phyloP scores from a whole-genome alignment of 2,329 filamentous ascomycete species.

The Xylaria polymorpha region DNA sequence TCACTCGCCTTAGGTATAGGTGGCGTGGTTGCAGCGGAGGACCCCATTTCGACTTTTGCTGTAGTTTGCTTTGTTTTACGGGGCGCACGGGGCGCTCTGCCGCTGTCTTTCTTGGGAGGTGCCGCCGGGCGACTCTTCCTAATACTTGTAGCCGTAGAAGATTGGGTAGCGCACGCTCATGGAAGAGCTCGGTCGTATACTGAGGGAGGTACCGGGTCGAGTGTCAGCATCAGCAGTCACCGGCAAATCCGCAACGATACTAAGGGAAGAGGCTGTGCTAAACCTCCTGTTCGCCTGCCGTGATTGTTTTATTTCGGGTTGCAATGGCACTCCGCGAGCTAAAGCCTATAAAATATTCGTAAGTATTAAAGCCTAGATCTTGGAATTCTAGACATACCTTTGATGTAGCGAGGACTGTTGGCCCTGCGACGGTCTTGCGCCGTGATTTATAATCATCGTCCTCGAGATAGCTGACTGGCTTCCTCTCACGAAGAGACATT shows the following conservation, averaged over 20 bases:
- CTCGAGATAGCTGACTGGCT: conserved; percentile 65
- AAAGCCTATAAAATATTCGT: conserved; percentile 47
- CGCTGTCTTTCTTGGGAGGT: conserved; percentile 58
- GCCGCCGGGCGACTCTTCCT: conserved; percentile 70
- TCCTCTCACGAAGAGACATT: conserved; percentile 80
- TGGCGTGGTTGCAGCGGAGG: conserved; percentile 32
- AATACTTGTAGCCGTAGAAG: conserved; percentile 57
- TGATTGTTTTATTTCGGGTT: conserved; percentile 45
- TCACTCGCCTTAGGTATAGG: conserved; percentile 13
- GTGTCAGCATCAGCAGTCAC: conserved; percentile 35
- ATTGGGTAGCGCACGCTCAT: conserved; percentile 55
- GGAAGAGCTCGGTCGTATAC: conserved; percentile 56
- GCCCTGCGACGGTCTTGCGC: conserved; percentile 70
- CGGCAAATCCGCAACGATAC: conserved; percentile 44
- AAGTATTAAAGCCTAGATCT: conserved; percentile 29
- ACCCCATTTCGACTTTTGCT: conserved; percentile 25
- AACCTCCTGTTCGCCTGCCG: conserved; percentile 59
- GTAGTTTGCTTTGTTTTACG: conserved; percentile 52
- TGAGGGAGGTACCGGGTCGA: conserved; percentile 57
- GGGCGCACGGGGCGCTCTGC: conserved; percentile 49
- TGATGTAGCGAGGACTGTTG: conserved; percentile 59
- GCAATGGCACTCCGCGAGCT: conserved; percentile 50
- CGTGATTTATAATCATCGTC: conserved; percentile 64
- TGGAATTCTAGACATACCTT: conserved; percentile 52
- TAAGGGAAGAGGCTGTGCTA: conserved; percentile 59